Evolutionary conservation across 805 yeast genomes (phyloP).

Genomic region (Debaryomyces castellii): DNA sequence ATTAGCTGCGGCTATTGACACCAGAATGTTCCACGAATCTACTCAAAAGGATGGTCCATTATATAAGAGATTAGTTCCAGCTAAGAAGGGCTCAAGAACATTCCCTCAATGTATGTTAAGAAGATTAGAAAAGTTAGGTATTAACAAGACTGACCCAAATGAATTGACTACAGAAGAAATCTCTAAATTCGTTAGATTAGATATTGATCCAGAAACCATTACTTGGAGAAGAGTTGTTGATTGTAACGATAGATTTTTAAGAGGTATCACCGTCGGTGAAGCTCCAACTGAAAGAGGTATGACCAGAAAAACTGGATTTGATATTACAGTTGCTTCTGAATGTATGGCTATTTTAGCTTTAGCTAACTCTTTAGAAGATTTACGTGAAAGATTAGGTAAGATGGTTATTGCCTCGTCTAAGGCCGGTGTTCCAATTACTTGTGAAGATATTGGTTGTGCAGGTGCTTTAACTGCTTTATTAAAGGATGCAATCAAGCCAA

Average conservation of each 20-base stretch:
- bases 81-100: conserved; percentile 65
- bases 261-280: conserved; percentile 78
- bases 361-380: conserved; percentile 65
- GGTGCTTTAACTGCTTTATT: conserved; percentile 82
- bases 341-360: conserved; percentile 83
- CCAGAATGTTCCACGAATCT: conserved; percentile 80
- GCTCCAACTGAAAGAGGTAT: conserved; percentile 80
- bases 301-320: conserved; percentile 74
- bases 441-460: conserved; percentile 83
- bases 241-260: conserved; percentile 75
- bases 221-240: conserved; percentile 85
- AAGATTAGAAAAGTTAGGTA: conserved; percentile 68
- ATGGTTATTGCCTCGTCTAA: conserved; percentile 73
- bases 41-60: conserved; percentile 75
- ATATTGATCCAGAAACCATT: conserved; percentile 76
- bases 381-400: conserved; percentile 72
- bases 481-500: conserved; percentile 82
- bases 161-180: conserved; percentile 70
- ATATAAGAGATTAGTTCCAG: conserved; percentile 73
- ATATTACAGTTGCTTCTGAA: conserved; percentile 82
- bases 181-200: conserved; percentile 61
- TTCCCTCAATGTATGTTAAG: conserved; percentile 68
- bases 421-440: conserved; percentile 71
- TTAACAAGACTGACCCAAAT: conserved; percentile 68
- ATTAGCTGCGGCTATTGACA: conserved; percentile 82